Evolutionary conservation across 495 filamentous ascomycete species (phyloP).

Genomic region (Neurospora africana): DNA sequence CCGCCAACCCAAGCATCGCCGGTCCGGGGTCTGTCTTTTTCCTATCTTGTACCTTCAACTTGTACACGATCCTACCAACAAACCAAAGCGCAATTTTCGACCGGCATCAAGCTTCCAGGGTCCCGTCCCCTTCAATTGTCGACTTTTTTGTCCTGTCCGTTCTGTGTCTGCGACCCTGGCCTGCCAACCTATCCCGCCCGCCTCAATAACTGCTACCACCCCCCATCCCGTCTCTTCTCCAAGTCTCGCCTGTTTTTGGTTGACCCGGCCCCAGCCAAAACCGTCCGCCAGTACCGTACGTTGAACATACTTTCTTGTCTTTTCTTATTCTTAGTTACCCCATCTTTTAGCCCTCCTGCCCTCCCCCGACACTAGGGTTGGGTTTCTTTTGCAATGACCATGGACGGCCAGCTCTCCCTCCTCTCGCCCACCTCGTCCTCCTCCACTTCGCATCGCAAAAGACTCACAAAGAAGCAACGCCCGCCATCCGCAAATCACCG

Average conservation of each 20-base stretch:
- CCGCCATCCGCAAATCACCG: slow-evolving; percentile 30
- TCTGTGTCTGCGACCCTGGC: slow-evolving; percentile 7
- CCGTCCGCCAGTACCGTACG: slow-evolving; percentile 5
- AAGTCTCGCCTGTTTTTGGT: neutral
- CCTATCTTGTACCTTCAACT: neutral
- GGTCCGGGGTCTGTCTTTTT: neutral
- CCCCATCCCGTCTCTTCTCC: neutral
- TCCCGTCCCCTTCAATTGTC: neutral
- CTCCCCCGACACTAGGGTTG: slow-evolving; percentile 11
- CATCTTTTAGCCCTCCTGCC: slow-evolving; percentile 16
- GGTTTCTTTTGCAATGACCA: slow-evolving; percentile 17
- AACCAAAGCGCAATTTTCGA: slow-evolving; percentile 23
- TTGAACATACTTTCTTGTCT: slow-evolving; percentile 10
- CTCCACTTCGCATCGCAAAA: slow-evolving; percentile 37
- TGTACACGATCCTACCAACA: neutral
- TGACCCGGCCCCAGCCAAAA: neutral
- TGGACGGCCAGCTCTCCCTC: slow-evolving; percentile 30
- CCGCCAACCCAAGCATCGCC: neutral
- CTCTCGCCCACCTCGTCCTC: slow-evolving; percentile 17
- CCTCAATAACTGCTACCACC: slow-evolving; percentile 14
- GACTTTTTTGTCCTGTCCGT: neutral
- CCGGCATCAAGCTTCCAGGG: neutral
- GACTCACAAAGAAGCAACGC: slow-evolving; percentile 43
- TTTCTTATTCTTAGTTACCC: slow-evolving; percentile 16
- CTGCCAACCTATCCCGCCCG: slow-evolving; percentile 10